A percentile compares a stretch with the other conserved stretches of the same genome.
These are phyloP conservation scores for Oryza australiensis DNA, from an alignment of 176 grass and related monocot genomes.

Conservation along the genomic window DNA sequence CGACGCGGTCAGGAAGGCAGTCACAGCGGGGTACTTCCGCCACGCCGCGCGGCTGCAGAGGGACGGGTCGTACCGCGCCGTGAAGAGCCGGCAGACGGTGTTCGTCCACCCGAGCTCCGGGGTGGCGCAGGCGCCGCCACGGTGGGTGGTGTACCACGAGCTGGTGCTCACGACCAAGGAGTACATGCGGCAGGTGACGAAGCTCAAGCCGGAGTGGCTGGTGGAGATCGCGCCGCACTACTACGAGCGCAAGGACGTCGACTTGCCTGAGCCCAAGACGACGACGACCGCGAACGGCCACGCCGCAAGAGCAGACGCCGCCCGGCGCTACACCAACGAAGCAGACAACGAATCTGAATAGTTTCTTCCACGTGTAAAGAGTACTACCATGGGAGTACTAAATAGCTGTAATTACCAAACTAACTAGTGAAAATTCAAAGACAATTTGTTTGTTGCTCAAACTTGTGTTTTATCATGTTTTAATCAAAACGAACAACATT, in stretches of 20 bases:
- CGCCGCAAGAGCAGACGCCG: not conserved
- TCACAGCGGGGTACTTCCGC: conserved; percentile 53
- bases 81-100: conserved; percentile 49
- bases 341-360: not conserved
- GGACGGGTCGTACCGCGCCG: conserved; percentile 49
- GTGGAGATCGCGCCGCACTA: conserved; percentile 58
- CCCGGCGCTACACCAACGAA: not conserved
- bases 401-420: not conserved
- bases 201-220: conserved; percentile 66
- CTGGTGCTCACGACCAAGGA: conserved; percentile 56
- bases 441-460: not conserved
- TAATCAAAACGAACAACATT: not conserved
- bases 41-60: conserved; percentile 37
- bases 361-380: not conserved
- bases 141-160: conserved; percentile 63
- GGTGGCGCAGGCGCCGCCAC: conserved; percentile 26
- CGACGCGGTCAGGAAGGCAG: conserved; percentile 36
- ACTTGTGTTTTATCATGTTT: not conserved
- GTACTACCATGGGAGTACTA: not conserved
- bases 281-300: not conserved
- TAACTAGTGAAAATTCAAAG: not conserved
- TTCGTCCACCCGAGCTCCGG: conserved; percentile 53
- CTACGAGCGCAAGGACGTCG: conserved; percentile 40
- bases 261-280: conserved; percentile 15
- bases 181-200: conserved; percentile 58